Percentiles rank a stretch among this genome's conserved stretches.
phyloP scores from a whole-genome alignment of 1,284 basidiomycete species.

The Vanrija sp. region DNA sequence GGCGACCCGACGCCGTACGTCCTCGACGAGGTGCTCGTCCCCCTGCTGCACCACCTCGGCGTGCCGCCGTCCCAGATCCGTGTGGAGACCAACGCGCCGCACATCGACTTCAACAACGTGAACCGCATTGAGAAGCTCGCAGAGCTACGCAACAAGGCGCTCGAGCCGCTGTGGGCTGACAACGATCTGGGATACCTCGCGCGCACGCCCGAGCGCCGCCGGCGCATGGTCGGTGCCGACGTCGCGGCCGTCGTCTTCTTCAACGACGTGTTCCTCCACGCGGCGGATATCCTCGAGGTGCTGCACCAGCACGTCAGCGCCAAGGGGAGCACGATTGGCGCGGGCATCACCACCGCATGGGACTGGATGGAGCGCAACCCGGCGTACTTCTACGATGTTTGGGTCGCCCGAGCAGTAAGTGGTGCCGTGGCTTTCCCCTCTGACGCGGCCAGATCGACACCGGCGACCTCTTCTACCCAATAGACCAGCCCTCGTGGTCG shows the following conservation, averaged over 20 bases:
- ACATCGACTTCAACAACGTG: constrained; percentile 35
- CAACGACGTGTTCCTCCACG: constrained; percentile 48
- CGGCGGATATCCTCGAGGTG: constrained; percentile 42
- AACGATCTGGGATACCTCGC: constrained; percentile 1
- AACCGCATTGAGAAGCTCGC: constrained; percentile 48
- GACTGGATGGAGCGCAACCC: constrained; percentile 46
- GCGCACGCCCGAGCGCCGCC: constrained; percentile 6
- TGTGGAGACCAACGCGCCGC: constrained; percentile 32
- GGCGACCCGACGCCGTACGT: constrained; percentile 41
- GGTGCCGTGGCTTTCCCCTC: not conserved
- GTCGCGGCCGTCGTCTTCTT: constrained; percentile 43
- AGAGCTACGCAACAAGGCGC: constrained; percentile 41
- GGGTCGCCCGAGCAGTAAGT: constrained; percentile 46
- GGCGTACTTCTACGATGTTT: constrained; percentile 48
- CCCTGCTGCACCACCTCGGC: constrained; percentile 33
- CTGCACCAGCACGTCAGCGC: constrained; percentile 40
- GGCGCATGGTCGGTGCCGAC: constrained; percentile 13
- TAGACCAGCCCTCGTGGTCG: constrained; percentile 39
- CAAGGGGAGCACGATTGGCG: constrained; percentile 11
- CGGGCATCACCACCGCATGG: constrained; percentile 45
- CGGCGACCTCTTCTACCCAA: constrained; percentile 50
- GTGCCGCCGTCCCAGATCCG: constrained; percentile 28
- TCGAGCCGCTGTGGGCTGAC: constrained; percentile 42
- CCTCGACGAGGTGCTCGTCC: constrained; percentile 34
- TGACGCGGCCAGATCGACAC: constrained; percentile 31